Evolutionary conservation across 2,329 filamentous ascomycete genomes (phyloP), one percentile per base, ranked within the genome.

Genomic region (Camillea tinctor): DNA sequence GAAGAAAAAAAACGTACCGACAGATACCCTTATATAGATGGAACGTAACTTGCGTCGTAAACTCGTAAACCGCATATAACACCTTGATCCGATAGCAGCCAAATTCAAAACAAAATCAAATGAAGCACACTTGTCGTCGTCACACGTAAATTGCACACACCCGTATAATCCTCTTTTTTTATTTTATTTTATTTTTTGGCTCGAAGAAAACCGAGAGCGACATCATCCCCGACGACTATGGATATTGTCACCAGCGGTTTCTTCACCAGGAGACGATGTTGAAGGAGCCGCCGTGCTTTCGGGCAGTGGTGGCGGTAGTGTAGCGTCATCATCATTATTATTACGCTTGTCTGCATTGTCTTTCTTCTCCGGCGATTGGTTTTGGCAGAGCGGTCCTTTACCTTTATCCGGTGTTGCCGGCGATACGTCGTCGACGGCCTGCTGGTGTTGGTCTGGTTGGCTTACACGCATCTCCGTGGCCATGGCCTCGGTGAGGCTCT

Each of bases 401-500:
- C 70, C 69, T 55, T 72, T 73, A 2, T 61, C 59, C 40, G 52
- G 54, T 19, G 55, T 44, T 36, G 52, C 61, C 15, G 53, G 62
- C 2, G n/a, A n/a, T n/a, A n/a, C n/a, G n/a, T 60, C 52, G 13
- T 23, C 55, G 19, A 61, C 50, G 4, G 54, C 51, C n/a, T 30
- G 26, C 3, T 30, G 26, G 26, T 30, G 9, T 9, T 26, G 24
- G 24, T 26, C 24, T 20, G 56, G 52, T 54, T 57, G 23, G 17
- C 57, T 57, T 36, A 68, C 63, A n/a, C 59, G 64, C 30, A 73
- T 63, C 20, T 66, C 64, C 11, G 69, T 71, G 19, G 66, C 64
- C 68, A 74, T 69, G 26, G 72, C 72, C 58, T 74, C 72, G 36
- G 66, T 64, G 40, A 74, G 69, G 23, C 68, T 72, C 23, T 67